Base-by-base conservation (phyloP, 306 rosid species). In the Abrus pulchellus region DNA sequence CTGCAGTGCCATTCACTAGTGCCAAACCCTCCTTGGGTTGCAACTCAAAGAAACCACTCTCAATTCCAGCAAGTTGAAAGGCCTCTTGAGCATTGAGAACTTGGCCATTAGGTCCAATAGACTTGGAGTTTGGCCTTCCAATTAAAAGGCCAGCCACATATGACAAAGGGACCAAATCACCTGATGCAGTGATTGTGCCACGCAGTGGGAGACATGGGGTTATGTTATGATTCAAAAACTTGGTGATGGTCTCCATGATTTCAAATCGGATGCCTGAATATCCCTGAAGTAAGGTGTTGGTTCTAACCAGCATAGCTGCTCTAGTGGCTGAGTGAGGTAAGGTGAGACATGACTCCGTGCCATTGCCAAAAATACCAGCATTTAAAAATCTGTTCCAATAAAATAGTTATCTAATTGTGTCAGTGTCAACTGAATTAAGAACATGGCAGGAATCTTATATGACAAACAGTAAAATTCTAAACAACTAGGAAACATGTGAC, bases 1-100 rank as follows among this genome's bases (percentile, higher is more conserved):
- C 97, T 1, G 98, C 98, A 27, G 98, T 92, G 3, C 98, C 97
- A 82, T 94, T 94, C 1, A 94, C 98, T 1, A 94, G 62, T 6
- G 98, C 98, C 34, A 94, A 79, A 1, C 98, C 98, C 71, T 94
- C 98, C 43, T 94, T 94, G 7, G 98, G 97, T 41, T 94, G 97
- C 48, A 94, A 85, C 74, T 94, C 97, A 77, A 94, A 94, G 83
- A 94, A 94, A 0, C 88, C 94, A 30, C 89, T 50, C 6, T 68
- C 48, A 55, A 94, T 87, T 12, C 88, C 90, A 1, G 97, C 98
- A 1, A 87, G 67, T 9, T 90, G 71, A 64, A 94, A 92, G 8
- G 98, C 94, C 49, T 92, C 87, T 45, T 88, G 41, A 2, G 98
- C 83, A 32, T 73, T 80, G 0, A 94, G 87, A 2, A 83, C 32